Evolutionary conservation across 2,329 filamentous ascomycete species (phyloP).

Genomic region (Microcyclospora tardicrescens): DNA sequence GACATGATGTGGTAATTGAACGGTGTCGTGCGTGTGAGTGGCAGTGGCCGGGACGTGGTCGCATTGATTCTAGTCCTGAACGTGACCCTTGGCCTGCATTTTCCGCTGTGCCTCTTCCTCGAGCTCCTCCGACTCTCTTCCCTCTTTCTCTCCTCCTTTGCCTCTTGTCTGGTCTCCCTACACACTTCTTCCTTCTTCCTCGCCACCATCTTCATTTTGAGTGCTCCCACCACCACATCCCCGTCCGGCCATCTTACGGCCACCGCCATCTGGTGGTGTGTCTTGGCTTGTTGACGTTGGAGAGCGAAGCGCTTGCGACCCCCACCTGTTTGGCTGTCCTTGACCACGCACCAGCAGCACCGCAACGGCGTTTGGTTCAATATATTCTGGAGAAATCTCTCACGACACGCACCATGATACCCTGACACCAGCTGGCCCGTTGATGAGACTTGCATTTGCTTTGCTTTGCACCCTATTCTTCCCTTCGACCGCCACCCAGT

Average conservation of each 20-base stretch:
- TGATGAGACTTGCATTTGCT: background rate
- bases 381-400: constrained; percentile 4
- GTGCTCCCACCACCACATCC: constrained; percentile 6
- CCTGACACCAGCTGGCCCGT: constrained; percentile 4
- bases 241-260: constrained; percentile 19
- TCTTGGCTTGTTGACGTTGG: constrained; percentile 9
- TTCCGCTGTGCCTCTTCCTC: no score
- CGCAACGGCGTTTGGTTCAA: constrained; percentile 7
- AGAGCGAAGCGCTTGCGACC: constrained; percentile 6
- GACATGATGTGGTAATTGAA: no score
- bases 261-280: constrained; percentile 24
- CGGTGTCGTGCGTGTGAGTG: no score
- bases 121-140: no score
- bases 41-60: no score
- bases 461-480: constrained; percentile 1
- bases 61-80: no score
- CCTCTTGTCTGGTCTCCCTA: no score
- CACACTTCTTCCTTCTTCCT: no score
- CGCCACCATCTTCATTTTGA: constrained; percentile 9
- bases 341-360: constrained; percentile 2
- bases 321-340: constrained; percentile 2
- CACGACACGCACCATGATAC: constrained; percentile 2
- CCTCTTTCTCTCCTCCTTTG: no score
- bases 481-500: background rate
- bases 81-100: no score